phyloP scores from a whole-genome alignment of 495 filamentous ascomycete genomes.

The Xylaria sp. region DNA sequence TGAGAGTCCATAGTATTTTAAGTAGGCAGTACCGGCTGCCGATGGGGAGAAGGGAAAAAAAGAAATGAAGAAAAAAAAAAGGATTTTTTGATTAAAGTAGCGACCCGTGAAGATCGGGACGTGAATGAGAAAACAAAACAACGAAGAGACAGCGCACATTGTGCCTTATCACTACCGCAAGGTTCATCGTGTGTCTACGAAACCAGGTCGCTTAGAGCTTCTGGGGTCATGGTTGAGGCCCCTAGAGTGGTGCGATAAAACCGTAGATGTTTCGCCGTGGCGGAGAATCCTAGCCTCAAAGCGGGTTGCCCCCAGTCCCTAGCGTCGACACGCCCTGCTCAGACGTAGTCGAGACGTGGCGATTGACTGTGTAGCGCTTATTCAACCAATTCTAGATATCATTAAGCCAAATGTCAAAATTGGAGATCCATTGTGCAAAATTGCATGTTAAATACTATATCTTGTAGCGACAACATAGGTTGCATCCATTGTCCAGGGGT shows the following conservation, averaged over 20 bases:
- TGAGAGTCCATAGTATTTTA: slow-evolving; percentile 47
- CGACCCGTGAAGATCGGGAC: not conserved
- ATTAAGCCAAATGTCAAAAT: not conserved
- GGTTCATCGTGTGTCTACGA: not conserved
- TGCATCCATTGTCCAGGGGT: not conserved
- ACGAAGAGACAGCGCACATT: not conserved
- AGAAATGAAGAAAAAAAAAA: slow-evolving; percentile 21
- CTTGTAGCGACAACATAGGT: not conserved
- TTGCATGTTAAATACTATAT: not conserved
- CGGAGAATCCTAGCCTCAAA: slow-evolving; percentile 15
- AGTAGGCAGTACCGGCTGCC: slow-evolving; percentile 24
- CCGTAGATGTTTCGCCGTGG: slow-evolving; percentile 21
- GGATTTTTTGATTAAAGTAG: not conserved
- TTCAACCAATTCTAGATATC: not conserved
- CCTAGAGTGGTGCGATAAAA: slow-evolving; percentile 7
- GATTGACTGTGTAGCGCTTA: not conserved
- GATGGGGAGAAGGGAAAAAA: not conserved
- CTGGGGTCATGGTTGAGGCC: not conserved
- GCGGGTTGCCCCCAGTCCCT: not conserved
- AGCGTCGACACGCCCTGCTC: slow-evolving; percentile 6
- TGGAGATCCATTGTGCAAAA: not conserved
- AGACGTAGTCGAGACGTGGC: slow-evolving; percentile 8
- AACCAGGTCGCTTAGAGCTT: not conserved
- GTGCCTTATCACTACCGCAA: not conserved
- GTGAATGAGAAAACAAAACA: not conserved